Conservation (phyloP, 2,329 filamentous ascomycete genomes). For the Aureobasidium sp. region DNA sequence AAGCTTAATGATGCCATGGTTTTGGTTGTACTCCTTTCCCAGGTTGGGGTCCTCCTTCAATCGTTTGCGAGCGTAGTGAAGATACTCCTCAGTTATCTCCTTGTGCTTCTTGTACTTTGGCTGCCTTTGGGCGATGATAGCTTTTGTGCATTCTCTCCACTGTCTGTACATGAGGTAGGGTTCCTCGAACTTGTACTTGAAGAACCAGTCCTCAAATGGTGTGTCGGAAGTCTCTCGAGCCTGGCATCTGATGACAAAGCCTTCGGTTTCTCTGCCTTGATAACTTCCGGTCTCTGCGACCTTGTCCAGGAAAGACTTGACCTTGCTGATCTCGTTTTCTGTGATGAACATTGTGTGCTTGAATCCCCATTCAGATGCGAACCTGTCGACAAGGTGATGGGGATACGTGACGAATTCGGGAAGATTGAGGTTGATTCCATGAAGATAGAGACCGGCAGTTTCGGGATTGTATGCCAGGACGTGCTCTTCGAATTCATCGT, state of each 20-base stretch:
- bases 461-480: slow-evolving; percentile 82
- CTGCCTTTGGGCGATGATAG: slow-evolving; percentile 66
- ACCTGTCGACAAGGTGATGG: slow-evolving; percentile 73
- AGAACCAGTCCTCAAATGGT: slow-evolving; percentile 90
- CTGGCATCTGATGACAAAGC: slow-evolving; percentile 90
- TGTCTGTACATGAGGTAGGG: slow-evolving; percentile 98
- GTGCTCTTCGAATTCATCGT: slow-evolving; percentile 94
- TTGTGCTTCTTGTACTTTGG: slow-evolving; percentile 81
- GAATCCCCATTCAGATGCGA: slow-evolving; percentile 91
- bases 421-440: slow-evolving; percentile 94
- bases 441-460: slow-evolving; percentile 82
- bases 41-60: slow-evolving; percentile 63
- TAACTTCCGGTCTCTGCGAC: slow-evolving; percentile 85
- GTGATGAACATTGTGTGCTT: slow-evolving; percentile 75
- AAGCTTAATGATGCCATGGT: slow-evolving; percentile 91
- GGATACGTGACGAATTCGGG: slow-evolving; percentile 86
- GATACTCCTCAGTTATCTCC: slow-evolving; percentile 84
- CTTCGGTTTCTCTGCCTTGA: slow-evolving; percentile 87
- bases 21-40: slow-evolving; percentile 66
- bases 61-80: slow-evolving; percentile 69
- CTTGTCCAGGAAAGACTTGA: slow-evolving; percentile 74
- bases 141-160: slow-evolving; percentile 95
- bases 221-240: slow-evolving; percentile 46
- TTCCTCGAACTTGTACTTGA: slow-evolving; percentile 99
- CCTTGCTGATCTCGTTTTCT: slow-evolving; percentile 65